phyloP scores from a whole-genome alignment of 441 rosid genomes.

The Hura crepitans region DNA sequence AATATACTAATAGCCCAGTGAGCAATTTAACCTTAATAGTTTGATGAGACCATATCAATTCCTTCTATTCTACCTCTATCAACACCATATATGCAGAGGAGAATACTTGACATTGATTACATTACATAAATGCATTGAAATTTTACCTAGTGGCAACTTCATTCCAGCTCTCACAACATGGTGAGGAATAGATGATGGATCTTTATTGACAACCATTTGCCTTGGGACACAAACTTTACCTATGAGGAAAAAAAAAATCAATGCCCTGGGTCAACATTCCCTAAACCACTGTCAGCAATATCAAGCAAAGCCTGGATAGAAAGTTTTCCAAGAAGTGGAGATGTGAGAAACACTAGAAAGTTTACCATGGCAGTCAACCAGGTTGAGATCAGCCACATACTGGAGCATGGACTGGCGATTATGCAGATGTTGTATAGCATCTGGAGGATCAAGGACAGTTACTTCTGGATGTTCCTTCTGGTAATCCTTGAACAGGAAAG shows the following conservation, averaged over 20 bases:
- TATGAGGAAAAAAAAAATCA: slow-evolving; percentile 30
- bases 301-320: neutral
- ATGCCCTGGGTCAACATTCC: slow-evolving; percentile 3
- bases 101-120: neutral
- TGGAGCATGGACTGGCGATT: slow-evolving; percentile 92
- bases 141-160: slow-evolving; percentile 75
- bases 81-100: neutral
- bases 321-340: neutral
- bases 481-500: slow-evolving; percentile 56
- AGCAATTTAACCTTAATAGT: slow-evolving; percentile 12
- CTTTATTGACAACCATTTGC: slow-evolving; percentile 67
- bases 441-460: slow-evolving; percentile 75
- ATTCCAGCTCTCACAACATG: slow-evolving; percentile 67
- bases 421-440: slow-evolving; percentile 57
- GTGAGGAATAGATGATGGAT: slow-evolving; percentile 56
- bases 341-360: neutral
- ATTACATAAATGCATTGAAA: slow-evolving; percentile 2
- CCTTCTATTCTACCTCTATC: neutral
- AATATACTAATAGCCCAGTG: neutral
- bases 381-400: slow-evolving; percentile 61
- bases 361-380: slow-evolving; percentile 58
- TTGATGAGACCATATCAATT: neutral
- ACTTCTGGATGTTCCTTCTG: slow-evolving; percentile 66
- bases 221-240: slow-evolving; percentile 73
- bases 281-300: neutral